These are phyloP conservation scores for Talaromyces stipitatus DNA, from an alignment of 495 filamentous ascomycete species.

Conservation along the genomic window DNA sequence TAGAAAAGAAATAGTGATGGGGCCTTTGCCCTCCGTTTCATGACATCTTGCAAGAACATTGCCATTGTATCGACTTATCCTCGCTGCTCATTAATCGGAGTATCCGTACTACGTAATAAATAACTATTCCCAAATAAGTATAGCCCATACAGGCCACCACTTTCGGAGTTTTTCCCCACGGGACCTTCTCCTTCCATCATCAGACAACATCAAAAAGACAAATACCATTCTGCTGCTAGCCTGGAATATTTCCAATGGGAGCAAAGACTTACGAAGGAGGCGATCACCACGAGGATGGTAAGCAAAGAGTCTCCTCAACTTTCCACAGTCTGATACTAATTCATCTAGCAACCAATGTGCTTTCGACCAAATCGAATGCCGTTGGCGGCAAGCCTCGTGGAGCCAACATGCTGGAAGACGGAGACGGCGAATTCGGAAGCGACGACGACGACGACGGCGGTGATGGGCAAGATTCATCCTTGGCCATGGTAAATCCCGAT, in stretches of 20 bases:
- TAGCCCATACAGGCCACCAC: too few relatives aligned
- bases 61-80: too few relatives aligned
- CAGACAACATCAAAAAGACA: not conserved
- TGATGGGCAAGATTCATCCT: slow-evolving; percentile 13
- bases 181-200: not conserved
- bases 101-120: too few relatives aligned
- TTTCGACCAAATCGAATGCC: slow-evolving; percentile 30
- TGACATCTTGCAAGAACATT: too few relatives aligned
- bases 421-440: slow-evolving; percentile 31
- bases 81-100: too few relatives aligned
- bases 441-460: slow-evolving; percentile 52
- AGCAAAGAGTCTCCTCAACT: slow-evolving; percentile 8
- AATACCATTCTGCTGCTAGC: not conserved
- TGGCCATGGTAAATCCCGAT: slow-evolving; percentile 9
- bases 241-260: slow-evolving; percentile 17
- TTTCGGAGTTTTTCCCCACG: not conserved
- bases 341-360: slow-evolving; percentile 10
- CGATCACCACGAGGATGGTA: slow-evolving; percentile 16
- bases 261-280: slow-evolving; percentile 22
- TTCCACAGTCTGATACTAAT: too few relatives aligned
- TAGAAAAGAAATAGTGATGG: too few relatives aligned
- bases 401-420: slow-evolving; percentile 25
- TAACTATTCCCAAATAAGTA: too few relatives aligned
- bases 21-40: too few relatives aligned
- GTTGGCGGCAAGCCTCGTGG: slow-evolving; percentile 31